phyloP scores from a whole-genome alignment of 345 rosid species.

The Ricinus communis region DNA sequence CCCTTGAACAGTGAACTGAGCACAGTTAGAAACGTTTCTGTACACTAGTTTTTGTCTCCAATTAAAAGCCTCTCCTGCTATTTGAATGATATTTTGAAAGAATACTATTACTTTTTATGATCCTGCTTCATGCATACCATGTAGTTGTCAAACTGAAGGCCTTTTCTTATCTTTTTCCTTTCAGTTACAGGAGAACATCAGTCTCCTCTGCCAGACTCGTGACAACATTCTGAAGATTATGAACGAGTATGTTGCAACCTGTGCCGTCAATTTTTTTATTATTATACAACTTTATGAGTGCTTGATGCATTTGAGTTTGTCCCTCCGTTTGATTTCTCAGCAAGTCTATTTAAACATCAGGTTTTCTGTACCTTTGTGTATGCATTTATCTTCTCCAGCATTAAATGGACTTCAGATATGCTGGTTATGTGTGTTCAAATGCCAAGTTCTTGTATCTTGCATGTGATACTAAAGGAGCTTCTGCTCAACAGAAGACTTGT shows the following conservation, averaged over 20 bases:
- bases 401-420: too few species aligned
- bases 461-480: too few species aligned
- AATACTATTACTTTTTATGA: not conserved
- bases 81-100: slow-evolving; percentile 1
- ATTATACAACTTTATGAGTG: not conserved
- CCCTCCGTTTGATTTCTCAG: too few species aligned
- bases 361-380: too few species aligned
- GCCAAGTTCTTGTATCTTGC: too few species aligned
- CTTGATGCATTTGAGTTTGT: not conserved
- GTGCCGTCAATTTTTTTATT: slow-evolving; percentile 4
- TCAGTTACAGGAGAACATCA: slow-evolving; percentile 45
- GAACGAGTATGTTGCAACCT: slow-evolving; percentile 37
- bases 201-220: slow-evolving; percentile 40
- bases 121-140: not conserved
- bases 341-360: too few species aligned
- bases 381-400: too few species aligned
- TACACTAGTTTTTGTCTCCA: not conserved
- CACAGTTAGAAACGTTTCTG: not conserved
- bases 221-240: slow-evolving; percentile 40
- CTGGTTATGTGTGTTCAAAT: too few species aligned
- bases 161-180: slow-evolving; percentile 9
- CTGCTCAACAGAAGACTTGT: too few species aligned
- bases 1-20: too few species aligned
- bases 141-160: slow-evolving; percentile 8
- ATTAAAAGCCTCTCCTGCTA: too few species aligned